These are phyloP conservation scores for Diaporthe sp. DNA, from an alignment of 2,329 filamentous ascomycete genomes.

Conservation along the genomic window DNA sequence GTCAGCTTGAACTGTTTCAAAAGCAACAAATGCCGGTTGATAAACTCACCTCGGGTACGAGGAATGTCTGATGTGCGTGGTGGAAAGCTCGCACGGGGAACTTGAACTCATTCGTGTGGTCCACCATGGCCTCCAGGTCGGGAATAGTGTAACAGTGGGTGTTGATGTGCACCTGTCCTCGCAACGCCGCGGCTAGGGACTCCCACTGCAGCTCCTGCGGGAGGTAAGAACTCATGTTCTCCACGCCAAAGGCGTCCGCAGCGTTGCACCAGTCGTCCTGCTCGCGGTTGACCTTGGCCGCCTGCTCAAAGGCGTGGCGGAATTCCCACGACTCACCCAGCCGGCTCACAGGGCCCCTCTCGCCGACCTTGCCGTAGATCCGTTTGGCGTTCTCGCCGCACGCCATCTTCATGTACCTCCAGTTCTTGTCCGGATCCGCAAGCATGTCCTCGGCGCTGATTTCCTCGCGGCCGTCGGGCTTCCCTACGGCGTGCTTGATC, in stretches of 20 bases:
- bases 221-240: conserved; percentile 69
- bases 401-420: conserved; percentile 84
- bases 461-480: conserved; percentile 71
- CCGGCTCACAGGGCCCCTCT: conserved; percentile 69
- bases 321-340: conserved; percentile 80
- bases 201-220: conserved; percentile 76
- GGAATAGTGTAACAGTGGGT: conserved; percentile 80
- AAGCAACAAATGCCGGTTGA: neutral
- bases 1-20: neutral
- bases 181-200: conserved; percentile 71
- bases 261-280: conserved; percentile 79
- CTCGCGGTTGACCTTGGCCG: conserved; percentile 66
- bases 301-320: conserved; percentile 76
- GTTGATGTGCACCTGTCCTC: conserved; percentile 78
- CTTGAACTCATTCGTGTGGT: conserved; percentile 80
- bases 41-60: conserved; percentile 71
- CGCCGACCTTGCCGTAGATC: conserved; percentile 69
- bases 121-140: conserved; percentile 75
- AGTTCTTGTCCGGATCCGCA: conserved; percentile 74
- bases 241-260: conserved; percentile 64
- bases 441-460: conserved; percentile 75
- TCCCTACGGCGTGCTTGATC: conserved; percentile 77
- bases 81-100: conserved; percentile 78
- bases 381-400: conserved; percentile 79
- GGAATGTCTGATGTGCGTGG: conserved; percentile 76